Conservation (phyloP, 2,329 filamentous ascomycete genomes). For the Graphilbum fragrans region DNA sequence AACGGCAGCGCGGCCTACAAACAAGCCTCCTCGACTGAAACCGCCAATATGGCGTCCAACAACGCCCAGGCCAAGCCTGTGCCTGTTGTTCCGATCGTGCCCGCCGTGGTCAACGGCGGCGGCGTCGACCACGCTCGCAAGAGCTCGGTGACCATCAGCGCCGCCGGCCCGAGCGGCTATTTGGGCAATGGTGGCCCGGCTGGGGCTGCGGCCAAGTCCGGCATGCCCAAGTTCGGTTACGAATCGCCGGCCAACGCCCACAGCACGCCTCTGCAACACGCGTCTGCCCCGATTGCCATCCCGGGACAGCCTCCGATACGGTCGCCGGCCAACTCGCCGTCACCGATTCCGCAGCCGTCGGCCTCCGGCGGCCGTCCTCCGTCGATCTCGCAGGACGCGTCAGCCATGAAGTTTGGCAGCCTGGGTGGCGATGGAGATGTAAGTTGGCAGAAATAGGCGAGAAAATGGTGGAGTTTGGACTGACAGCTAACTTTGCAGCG, state of each 20-base stretch:
- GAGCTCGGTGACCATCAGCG: constrained; percentile 82
- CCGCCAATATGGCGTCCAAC: constrained; percentile 7
- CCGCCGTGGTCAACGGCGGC: constrained; percentile 56
- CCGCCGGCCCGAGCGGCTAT: constrained; percentile 64
- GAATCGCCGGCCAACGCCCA: constrained; percentile 56
- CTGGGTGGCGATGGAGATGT: constrained; percentile 72
- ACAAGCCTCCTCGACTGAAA: neutral
- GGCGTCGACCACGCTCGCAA: constrained; percentile 68
- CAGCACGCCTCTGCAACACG: constrained; percentile 49
- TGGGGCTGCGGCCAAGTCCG: constrained; percentile 43
- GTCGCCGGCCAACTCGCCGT: constrained; percentile 80
- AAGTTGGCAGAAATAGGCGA: too few relatives aligned
- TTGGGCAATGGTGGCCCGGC: constrained; percentile 60
- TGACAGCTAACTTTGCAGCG: constrained; percentile 27
- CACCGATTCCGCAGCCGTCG: constrained; percentile 81
- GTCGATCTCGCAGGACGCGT: constrained; percentile 56
- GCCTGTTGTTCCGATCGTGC: constrained; percentile 37
- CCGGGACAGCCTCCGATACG: constrained; percentile 52
- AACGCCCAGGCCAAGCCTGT: constrained; percentile 30
- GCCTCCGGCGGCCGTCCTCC: constrained; percentile 79
- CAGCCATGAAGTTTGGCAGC: constrained; percentile 70
- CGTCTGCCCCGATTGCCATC: constrained; percentile 48
- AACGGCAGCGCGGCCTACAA: constrained; percentile 52
- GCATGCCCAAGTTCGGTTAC: constrained; percentile 70
- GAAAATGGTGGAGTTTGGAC: too few relatives aligned